A percentile compares a stretch with the other conserved stretches of the same genome.
These are phyloP conservation scores for Pseudocercospora ulei DNA, from an alignment of 2,329 filamentous ascomycete species.

Conservation along the genomic window DNA sequence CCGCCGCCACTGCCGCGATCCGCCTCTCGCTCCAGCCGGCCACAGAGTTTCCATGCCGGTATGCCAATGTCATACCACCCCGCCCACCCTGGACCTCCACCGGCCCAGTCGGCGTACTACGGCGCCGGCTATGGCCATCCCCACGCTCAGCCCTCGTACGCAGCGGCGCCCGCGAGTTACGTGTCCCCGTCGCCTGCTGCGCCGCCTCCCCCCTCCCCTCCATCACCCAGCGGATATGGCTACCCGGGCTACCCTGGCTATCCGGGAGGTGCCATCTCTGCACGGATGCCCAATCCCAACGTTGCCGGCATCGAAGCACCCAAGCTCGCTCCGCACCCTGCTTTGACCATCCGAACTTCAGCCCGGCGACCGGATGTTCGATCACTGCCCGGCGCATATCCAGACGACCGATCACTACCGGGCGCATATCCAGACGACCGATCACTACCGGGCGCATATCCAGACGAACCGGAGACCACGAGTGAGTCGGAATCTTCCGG, in stretches of 20 bases:
- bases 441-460: not conserved
- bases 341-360: slow-evolving; percentile 10
- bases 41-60: slow-evolving; percentile 24
- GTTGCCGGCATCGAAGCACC: slow-evolving; percentile 18
- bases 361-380: slow-evolving; percentile 11
- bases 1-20: slow-evolving; percentile 19
- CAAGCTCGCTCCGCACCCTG: slow-evolving; percentile 11
- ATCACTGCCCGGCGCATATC: not conserved
- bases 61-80: slow-evolving; percentile 13
- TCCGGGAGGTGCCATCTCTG: slow-evolving; percentile 19
- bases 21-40: slow-evolving; percentile 16
- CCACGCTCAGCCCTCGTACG: slow-evolving; percentile 15
- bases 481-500: slow-evolving; percentile 17
- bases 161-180: slow-evolving; percentile 19
- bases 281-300: slow-evolving; percentile 22
- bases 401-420: not conserved
- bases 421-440: slow-evolving; percentile 3
- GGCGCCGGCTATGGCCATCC: slow-evolving; percentile 16
- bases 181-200: slow-evolving; percentile 22
- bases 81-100: slow-evolving; percentile 21
- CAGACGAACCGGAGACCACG: slow-evolving; percentile 6
- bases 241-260: slow-evolving; percentile 20
- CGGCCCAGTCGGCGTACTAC: slow-evolving; percentile 28
- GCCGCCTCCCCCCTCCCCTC: slow-evolving; percentile 16
- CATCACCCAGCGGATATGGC: slow-evolving; percentile 11